Percentiles rank a stretch among this genome's conserved stretches.
Evolutionary conservation across 306 rosid species (phyloP).

Genomic region (Geum urbanum): DNA sequence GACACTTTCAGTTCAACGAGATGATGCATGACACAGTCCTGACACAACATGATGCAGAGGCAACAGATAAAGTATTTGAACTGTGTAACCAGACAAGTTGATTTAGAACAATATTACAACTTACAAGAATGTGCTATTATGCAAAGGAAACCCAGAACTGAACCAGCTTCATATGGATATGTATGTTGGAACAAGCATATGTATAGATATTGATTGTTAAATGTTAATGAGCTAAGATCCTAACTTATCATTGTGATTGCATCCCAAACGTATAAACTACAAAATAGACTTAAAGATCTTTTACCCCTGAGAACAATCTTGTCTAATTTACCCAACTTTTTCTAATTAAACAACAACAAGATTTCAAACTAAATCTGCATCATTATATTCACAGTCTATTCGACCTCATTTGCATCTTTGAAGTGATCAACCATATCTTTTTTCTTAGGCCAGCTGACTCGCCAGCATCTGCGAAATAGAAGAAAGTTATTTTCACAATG

Average conservation of each 20-base stretch:
- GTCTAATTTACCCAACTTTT: not conserved
- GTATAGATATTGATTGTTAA: not conserved
- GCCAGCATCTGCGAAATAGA: constrained; percentile 72
- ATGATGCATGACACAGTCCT: not conserved
- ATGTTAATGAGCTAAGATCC: not conserved
- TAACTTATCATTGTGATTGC: not conserved
- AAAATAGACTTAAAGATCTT: not conserved
- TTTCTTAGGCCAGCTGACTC: constrained; percentile 88
- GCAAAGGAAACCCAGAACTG: constrained; percentile 6
- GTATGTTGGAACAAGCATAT: constrained; percentile 5
- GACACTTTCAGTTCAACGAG: not conserved
- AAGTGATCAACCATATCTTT: constrained; percentile 34
- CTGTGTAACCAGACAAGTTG: constrained; percentile 6
- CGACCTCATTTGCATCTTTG: constrained; percentile 98
- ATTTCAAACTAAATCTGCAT: not conserved
- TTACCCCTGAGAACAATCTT: not conserved
- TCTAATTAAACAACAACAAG: not conserved
- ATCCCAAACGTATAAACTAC: not conserved
- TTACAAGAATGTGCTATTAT: not conserved
- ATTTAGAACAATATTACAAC: constrained; percentile 8
- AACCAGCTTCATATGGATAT: constrained; percentile 2
- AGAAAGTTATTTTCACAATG: not conserved
- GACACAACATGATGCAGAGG: not conserved
- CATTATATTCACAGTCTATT: not conserved
- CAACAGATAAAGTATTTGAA: not conserved